These are phyloP conservation scores for Sordariomycetes sp. DNA, from an alignment of 2,329 filamentous ascomycete species.

Conservation along the genomic window DNA sequence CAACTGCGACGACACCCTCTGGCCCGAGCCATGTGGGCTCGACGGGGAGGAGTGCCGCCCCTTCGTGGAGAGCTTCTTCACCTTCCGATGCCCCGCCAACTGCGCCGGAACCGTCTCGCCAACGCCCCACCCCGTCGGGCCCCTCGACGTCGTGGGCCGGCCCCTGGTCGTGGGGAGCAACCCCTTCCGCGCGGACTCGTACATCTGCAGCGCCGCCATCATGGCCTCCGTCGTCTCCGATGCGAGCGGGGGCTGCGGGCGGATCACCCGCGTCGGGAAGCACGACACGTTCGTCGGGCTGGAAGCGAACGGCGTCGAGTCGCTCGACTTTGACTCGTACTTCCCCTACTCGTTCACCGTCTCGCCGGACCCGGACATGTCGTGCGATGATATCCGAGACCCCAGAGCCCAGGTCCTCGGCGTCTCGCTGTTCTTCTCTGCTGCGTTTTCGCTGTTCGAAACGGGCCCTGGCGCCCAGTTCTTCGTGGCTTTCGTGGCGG, in stretches of 20 bases:
- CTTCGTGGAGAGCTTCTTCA: conserved; percentile 42
- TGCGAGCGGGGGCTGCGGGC: conserved; percentile 60
- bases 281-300: conserved; percentile 39
- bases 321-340: conserved; percentile 54
- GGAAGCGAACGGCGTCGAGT: conserved; percentile 48
- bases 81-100: conserved; percentile 50
- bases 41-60: conserved; percentile 49
- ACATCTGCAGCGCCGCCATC: conserved; percentile 66
- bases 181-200: conserved; percentile 61
- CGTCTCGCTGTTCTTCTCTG: conserved; percentile 56
- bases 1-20: conserved; percentile 42
- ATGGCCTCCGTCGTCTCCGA: conserved; percentile 62
- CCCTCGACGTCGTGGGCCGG: conserved; percentile 30
- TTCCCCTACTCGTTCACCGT: conserved; percentile 65
- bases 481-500: conserved; percentile 51
- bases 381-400: conserved; percentile 42
- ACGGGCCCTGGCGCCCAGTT: conserved; percentile 55
- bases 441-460: conserved; percentile 51
- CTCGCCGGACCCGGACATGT: conserved; percentile 30
- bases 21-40: conserved; percentile 45
- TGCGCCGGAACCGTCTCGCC: conserved; percentile 38
- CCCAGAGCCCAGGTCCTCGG: conserved; percentile 34
- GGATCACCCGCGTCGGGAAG: conserved; percentile 52
- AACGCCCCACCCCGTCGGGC: conserved; percentile 46
- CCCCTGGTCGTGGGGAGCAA: conserved; percentile 33